Percentiles rank a stretch among this genome's conserved stretches.
phyloP scores from a whole-genome alignment of 2,329 filamentous ascomycete genomes.

The Verticillium isaacii region DNA sequence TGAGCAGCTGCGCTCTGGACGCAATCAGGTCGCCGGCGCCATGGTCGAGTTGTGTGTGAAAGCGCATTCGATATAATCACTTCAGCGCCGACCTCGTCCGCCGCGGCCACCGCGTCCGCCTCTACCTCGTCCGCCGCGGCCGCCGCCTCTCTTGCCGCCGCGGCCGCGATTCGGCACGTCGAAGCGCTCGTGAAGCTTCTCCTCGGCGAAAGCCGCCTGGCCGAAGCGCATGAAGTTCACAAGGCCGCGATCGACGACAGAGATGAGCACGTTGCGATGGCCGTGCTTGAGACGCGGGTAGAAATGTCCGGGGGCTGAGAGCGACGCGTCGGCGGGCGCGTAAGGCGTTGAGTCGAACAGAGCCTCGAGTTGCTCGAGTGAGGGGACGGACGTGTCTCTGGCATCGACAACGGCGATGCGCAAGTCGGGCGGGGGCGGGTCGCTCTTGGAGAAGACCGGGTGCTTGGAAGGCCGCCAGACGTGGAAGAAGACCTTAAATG shows the following conservation, averaged over 20 bases:
- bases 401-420: conserved; percentile 79
- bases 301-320: conserved; percentile 43
- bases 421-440: conserved; percentile 75
- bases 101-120: conserved; percentile 24
- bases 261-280: conserved; percentile 76
- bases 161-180: conserved; percentile 32
- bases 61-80: neutral
- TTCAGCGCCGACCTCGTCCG: conserved; percentile 18
- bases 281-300: conserved; percentile 82
- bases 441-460: conserved; percentile 70
- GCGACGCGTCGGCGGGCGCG: conserved; percentile 34
- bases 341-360: conserved; percentile 72
- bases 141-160: conserved; percentile 25
- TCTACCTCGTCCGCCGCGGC: conserved; percentile 35
- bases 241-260: conserved; percentile 84
- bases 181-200: conserved; percentile 63
- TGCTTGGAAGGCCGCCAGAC: conserved; percentile 68
- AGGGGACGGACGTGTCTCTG: conserved; percentile 65
- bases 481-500: conserved; percentile 73
- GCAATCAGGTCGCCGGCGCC: too few relatives aligned
- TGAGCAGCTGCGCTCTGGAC: too few relatives aligned
- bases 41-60: too few relatives aligned
- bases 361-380: conserved; percentile 63
- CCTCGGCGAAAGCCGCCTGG: conserved; percentile 74
- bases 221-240: conserved; percentile 81